Base-by-base conservation (phyloP, 2,329 filamentous ascomycete species). In the Monilinia aucupariae region DNA sequence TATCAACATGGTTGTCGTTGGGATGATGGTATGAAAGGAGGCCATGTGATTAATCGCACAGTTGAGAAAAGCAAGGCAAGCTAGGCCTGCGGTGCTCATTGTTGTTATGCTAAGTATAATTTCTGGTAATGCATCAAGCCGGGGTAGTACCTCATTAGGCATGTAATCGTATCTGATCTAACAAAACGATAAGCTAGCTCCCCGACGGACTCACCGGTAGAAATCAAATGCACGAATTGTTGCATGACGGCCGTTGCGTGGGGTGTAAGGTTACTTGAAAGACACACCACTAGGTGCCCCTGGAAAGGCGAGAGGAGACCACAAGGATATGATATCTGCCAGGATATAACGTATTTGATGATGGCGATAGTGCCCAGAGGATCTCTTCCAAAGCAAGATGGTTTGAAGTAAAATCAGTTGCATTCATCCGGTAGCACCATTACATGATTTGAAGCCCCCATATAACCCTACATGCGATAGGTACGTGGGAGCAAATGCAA, bases 1-100 rank as follows among this genome's bases (percentile, higher is more conserved):
- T 55, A 68, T 68, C 15, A 48, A 72, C 4, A 64, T 67, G 49
- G 71, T 74, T 59, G 65, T 62, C 0, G 67, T 68, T 15, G 71
- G 71, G 10, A 68, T 74, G 9, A 59, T 59, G 13, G 37, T 39
- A 37, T 37, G 10, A 12, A 8, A 9, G 10, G 34, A 37, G 15
- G 15, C 37, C 37, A 39, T 13, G 15, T 39, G 37, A 37, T 37
- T 37, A 9, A 37, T 37, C 34, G 13, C 3, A 37, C 13, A 12
- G 34, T 37, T 37, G 10, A 12, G 34, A 37, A 37, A 37, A n/a
- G n/a, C n/a, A n/a, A n/a, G 34, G 37, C 37, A 15, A 15, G 10
- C 37, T 15, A 39, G 12, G 13, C 37, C 37, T 17, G 13, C 1
- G 37, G 37, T 39, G 37, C 5, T 12, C 13, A 39, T 39, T 13